Percentiles rank a stretch among this genome's conserved stretches.
These are phyloP conservation scores for Vitis hybrid DNA, from an alignment of 177 flowering plant species.

Conservation along the genomic window DNA sequence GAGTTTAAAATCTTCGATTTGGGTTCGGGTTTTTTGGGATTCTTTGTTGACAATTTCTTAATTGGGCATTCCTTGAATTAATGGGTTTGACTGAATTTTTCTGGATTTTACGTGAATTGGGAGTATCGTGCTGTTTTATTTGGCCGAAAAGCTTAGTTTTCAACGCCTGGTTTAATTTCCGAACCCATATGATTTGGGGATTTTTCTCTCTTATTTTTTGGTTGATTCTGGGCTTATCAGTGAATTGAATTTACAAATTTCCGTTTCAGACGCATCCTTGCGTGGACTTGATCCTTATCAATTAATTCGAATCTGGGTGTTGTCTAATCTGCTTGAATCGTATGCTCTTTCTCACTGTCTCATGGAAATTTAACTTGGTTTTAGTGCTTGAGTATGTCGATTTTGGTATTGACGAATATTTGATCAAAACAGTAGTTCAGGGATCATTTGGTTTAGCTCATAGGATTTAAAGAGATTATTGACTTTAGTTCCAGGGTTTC, in stretches of 20 bases:
- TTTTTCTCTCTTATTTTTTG: neutral
- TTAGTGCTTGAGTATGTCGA: no score
- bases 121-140: neutral
- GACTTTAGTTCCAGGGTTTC: no score
- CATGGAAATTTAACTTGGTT: neutral
- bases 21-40: neutral
- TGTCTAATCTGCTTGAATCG: neutral
- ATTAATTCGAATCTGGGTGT: neutral
- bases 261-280: neutral
- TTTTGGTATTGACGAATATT: no score
- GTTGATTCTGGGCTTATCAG: neutral
- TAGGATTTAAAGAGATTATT: no score
- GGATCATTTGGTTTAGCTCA: no score
- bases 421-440: no score
- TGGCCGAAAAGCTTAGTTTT: neutral
- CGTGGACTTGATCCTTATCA: neutral
- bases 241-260: neutral
- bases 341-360: neutral
- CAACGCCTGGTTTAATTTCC: neutral
- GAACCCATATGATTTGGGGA: neutral
- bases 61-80: neutral
- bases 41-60: neutral
- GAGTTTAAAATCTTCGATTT: constrained; percentile 1
- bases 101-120: neutral
- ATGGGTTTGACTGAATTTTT: neutral